Evolutionary conservation across 495 filamentous ascomycete genomes (phyloP), one percentile per base, ranked within the genome.

Genomic region (Paragyromitra xinjiangensis): DNA sequence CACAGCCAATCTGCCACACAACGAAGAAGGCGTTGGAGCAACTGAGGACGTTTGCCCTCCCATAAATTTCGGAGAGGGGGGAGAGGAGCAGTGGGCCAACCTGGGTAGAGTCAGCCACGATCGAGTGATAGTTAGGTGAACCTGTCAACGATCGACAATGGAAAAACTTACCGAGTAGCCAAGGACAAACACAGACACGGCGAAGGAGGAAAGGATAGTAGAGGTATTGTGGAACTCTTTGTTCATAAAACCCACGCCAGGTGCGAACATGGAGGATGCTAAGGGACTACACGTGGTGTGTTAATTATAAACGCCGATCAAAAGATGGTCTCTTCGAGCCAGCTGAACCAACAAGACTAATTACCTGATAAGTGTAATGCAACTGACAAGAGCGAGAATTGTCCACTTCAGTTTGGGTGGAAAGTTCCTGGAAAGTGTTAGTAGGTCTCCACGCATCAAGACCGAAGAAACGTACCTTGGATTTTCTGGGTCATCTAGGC

Each of bases 51-150:
- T 86, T 84, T 0, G 87, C 84, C 2, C 93, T 87, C 0, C 93
- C 93, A 73, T 92, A 93, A 16, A 94, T 89, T 82, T 95, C 92
- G 11, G 88, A 91, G 6, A 94, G 83, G 0, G 93, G 92, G 0
- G 90, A 90, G 11, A 94, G 84, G 55, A 94, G 82, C 19, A 95
- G 80, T 0, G 92, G 92, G 0, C 88, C 89, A 26, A 86, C 6
- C 75, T 78, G 11, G 48, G 29, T 9, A 3, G 14, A 0, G 53
- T 75, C 9, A 67, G 34, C n/a, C 19, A 22, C 1, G 44, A 40
- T 34, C 26, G 44, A 22, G 19, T n/a, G 29, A 29, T 29, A 59
- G 26, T 34, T 29, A 12, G 12, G 29, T 19, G 9, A 26, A n/a
- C 53, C 9, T 56, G 19, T 50, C 4, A 51, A 51, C 51, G 50